phyloP scores from a whole-genome alignment of 106 monocot genomes.

The Phalaenopsis aphrodite region DNA sequence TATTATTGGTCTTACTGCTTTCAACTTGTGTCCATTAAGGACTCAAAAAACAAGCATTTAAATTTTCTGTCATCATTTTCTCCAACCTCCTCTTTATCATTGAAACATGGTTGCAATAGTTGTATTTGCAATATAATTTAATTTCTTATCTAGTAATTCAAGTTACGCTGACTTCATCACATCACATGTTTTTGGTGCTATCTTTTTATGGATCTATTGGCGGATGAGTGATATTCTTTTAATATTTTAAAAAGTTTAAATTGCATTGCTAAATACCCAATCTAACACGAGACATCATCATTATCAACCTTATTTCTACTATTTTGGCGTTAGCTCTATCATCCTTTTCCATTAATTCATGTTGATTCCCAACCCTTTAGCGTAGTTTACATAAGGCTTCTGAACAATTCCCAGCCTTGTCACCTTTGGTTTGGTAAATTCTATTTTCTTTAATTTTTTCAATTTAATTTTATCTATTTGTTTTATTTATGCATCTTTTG shows the following conservation, averaged over 20 bases:
- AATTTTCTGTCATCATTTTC: background rate
- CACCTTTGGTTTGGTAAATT: background rate
- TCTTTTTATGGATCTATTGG: background rate
- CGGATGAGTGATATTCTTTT: background rate
- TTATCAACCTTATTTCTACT: background rate
- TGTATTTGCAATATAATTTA: too few relatives aligned
- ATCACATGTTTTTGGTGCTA: background rate
- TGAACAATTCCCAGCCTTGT: background rate
- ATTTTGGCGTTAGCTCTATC: background rate
- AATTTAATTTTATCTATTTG: background rate
- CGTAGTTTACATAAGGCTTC: background rate
- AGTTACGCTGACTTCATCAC: background rate
- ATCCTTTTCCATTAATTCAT: background rate
- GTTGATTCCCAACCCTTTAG: background rate
- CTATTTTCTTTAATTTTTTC: background rate
- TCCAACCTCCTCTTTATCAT: background rate
- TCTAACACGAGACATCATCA: background rate
- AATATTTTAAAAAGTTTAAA: background rate
- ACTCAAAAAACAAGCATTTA: background rate
- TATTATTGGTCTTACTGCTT: background rate
- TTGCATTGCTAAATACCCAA: background rate
- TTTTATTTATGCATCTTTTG: background rate
- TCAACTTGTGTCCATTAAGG: background rate
- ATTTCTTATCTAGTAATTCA: background rate
- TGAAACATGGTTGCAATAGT: background rate